These are phyloP conservation scores for Aspergillus puulaauensis DNA, from an alignment of 2,329 filamentous ascomycete species.

Conservation along the genomic window DNA sequence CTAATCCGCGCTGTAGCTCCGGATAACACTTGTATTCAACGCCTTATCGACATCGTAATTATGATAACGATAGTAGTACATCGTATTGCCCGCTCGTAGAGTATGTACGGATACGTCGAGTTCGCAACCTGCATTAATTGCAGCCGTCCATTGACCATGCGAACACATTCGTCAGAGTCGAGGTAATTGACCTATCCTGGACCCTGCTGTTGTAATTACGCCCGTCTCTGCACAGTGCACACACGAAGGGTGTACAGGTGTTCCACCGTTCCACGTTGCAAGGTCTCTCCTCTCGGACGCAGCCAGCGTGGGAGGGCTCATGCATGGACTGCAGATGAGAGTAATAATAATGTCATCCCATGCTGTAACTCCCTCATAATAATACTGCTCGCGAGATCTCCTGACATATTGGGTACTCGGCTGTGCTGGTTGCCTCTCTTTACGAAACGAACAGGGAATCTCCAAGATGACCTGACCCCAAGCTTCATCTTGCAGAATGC, in stretches of 20 bases:
- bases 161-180: neutral
- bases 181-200: neutral
- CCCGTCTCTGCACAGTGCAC: neutral
- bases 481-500: slow-evolving; percentile 20
- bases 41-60: no score
- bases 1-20: neutral
- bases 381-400: neutral
- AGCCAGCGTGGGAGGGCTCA: neutral
- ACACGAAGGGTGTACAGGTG: neutral
- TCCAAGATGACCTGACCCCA: slow-evolving; percentile 6
- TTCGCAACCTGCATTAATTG: no score
- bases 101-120: no score
- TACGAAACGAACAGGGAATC: slow-evolving; percentile 5
- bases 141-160: no score
- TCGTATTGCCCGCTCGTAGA: no score
- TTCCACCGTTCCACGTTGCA: slow-evolving; percentile 15
- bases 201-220: neutral
- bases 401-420: neutral
- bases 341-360: slow-evolving; percentile 4
- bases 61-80: no score
- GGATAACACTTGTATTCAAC: no score
- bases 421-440: neutral
- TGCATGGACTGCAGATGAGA: neutral
- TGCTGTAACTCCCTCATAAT: neutral
- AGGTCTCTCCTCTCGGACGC: slow-evolving; percentile 6